These are phyloP conservation scores for Plenodomus biglobosus DNA, from an alignment of 2,329 filamentous ascomycete species.

Conservation along the genomic window DNA sequence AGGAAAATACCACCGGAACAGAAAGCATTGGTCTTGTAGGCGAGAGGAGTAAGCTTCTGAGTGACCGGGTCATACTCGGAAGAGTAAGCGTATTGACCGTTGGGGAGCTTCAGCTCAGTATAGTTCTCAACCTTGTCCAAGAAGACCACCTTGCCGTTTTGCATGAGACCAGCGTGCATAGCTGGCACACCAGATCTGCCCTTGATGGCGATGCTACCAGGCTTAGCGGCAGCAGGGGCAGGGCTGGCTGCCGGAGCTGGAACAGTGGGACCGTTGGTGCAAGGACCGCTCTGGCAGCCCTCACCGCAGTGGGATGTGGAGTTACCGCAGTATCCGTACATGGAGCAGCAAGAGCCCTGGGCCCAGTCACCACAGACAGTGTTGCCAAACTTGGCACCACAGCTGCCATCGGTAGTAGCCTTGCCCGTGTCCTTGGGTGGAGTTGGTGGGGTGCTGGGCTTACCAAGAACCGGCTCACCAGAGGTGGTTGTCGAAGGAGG, in stretches of 20 bases:
- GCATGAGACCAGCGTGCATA: conserved; percentile 64
- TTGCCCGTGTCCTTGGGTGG: conserved; percentile 25
- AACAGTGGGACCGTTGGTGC: conserved; percentile 44
- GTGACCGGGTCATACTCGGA: conserved; percentile 59
- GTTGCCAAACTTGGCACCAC: conserved; percentile 53
- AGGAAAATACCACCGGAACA: conserved; percentile 63
- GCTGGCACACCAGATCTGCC: conserved; percentile 63
- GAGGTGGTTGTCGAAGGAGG: conserved; percentile 38
- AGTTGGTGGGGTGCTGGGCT: conserved; percentile 22
- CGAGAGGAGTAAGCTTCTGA: conserved; percentile 51
- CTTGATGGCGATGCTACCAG: conserved; percentile 53
- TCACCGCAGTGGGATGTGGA: conserved; percentile 56
- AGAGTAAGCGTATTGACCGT: conserved; percentile 61
- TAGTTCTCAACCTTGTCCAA: conserved; percentile 66
- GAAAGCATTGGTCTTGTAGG: conserved; percentile 62
- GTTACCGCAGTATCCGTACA: conserved; percentile 60
- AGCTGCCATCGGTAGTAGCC: conserved; percentile 56
- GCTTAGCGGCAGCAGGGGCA: conserved; percentile 50
- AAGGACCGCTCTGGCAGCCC: conserved; percentile 58
- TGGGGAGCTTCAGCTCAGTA: conserved; percentile 56
- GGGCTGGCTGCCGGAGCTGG: conserved; percentile 49
- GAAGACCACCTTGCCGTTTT: conserved; percentile 61
- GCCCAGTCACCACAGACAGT: conserved; percentile 57
- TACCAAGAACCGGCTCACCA: conserved; percentile 43
- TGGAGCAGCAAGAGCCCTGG: conserved; percentile 57